Evolutionary conservation across 1,284 basidiomycete genomes (phyloP).

Genomic region (Paramarasmius palmivorus): DNA sequence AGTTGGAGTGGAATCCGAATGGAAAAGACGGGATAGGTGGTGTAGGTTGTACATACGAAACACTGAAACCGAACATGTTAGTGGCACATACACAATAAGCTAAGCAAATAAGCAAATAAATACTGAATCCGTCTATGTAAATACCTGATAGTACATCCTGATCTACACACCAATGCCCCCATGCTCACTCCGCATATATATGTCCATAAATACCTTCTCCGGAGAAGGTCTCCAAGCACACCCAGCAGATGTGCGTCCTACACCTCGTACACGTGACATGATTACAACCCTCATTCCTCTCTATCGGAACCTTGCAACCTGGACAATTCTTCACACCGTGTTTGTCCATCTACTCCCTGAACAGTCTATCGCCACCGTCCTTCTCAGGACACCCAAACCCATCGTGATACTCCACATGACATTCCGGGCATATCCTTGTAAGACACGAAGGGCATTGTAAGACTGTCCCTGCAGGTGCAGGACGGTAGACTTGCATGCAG

Average conservation of each 20-base stretch:
- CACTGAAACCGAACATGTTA: no score
- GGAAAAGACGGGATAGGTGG: no score
- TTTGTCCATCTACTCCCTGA: constrained; percentile 57
- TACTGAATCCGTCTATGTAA: no score
- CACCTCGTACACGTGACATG: constrained; percentile 74
- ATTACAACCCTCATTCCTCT: constrained; percentile 72
- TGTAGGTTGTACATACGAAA: no score
- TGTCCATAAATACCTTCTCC: constrained; percentile 61
- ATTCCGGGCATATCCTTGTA: constrained; percentile 63
- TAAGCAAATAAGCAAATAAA: no score
- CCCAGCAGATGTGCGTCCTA: constrained; percentile 76
- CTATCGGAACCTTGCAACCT: constrained; percentile 64
- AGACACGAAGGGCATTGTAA: constrained; percentile 75
- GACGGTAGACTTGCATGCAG: constrained; percentile 68
- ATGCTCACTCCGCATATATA: constrained; percentile 51
- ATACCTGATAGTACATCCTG: no score
- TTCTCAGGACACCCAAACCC: constrained; percentile 58
- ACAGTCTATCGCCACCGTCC: constrained; percentile 50
- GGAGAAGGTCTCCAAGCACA: constrained; percentile 66
- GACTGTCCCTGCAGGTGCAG: constrained; percentile 45
- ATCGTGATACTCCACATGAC: constrained; percentile 67
- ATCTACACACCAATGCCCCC: constrained; percentile 43
- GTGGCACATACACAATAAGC: not conserved
- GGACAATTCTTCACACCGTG: constrained; percentile 74
- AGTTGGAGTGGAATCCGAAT: no score